Conservation (phyloP, 73 alveolate genomes). For the Tetrahymena malaccensis region DNA sequence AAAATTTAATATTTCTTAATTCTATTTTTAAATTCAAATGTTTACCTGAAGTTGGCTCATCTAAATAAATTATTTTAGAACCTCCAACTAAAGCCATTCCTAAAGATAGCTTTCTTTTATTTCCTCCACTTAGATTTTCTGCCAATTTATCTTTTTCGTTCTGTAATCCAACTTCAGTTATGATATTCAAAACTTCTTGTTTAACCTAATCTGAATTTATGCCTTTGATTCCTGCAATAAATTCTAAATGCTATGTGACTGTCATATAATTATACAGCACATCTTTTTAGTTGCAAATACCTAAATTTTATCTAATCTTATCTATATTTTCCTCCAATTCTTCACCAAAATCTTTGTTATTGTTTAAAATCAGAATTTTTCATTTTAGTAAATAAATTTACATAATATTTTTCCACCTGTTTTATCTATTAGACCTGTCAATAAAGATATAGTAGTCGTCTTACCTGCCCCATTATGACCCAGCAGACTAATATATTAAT, state of each 20-base stretch:
- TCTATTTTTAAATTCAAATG: not conserved
- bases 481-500: constrained; percentile 46
- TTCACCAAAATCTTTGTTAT: constrained; percentile 13
- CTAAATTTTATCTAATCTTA: constrained; percentile 76
- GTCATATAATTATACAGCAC: constrained; percentile 86
- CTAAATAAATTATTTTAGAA: constrained; percentile 76
- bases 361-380: not conserved
- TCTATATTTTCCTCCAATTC: constrained; percentile 56
- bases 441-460: constrained; percentile 89
- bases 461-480: constrained; percentile 99
- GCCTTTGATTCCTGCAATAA: constrained; percentile 60
- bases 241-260: constrained; percentile 60
- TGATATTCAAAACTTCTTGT: constrained; percentile 49
- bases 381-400: not conserved
- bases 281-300: constrained; percentile 98
- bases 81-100: constrained; percentile 91
- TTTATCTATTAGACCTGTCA: constrained; percentile 63
- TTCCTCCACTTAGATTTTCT: constrained; percentile 80
- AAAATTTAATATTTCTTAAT: not conserved
- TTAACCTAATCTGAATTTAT: not conserved
- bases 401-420: constrained; percentile 48
- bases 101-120: constrained; percentile 84
- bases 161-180: constrained; percentile 56
- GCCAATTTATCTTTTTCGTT: constrained; percentile 51
- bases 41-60: constrained; percentile 91